Base-by-base conservation (phyloP, 148 eudicot genomes). In the Persicaria tinctoria region DNA sequence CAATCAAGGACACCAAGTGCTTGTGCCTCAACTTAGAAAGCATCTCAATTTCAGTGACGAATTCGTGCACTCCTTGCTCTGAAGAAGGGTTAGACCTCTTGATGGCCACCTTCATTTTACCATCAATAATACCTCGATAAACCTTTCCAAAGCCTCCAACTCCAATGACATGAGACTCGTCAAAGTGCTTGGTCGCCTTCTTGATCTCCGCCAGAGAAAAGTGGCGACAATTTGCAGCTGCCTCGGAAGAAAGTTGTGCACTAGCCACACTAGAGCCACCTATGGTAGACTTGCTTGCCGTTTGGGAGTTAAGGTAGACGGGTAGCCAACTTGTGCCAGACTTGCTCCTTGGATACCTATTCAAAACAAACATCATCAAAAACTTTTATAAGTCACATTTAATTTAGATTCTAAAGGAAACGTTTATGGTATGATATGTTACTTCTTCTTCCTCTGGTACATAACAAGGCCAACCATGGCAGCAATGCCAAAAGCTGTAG, bases 61-160 rank as follows among this genome's bases (percentile, higher is more conserved):
- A 86, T 74, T 86, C 89, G 59, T 86, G 46, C 38, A 86, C 87
- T 1, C 89, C 89, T 81, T 86, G 89, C 72, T 86, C 87, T 0
- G 89, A 84, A 64, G 79, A 75, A 0, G 89, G 89, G 76, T 86
- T 86, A 11, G 87, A 86, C 69, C 83, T 82, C 73, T 86, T 86
- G 6, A 86, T 80, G 5, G 89, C 89, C 13, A 86, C 89, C 53
- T 82, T 86, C 48, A 70, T 73, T 45, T 38, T 74, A 23, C 89
- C 89, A 71, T 86, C 89, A 73, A 86, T 84, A 6, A 84, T 75
- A 20, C 89, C 89, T 63, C 75, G 81, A 47, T 86, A 86, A 5
- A 86, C 89, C 73, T 86, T 86, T 0, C 89, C 89, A 16, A 86
- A 86, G 12, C 89, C 89, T 48, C 89, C 89, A 45, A 86, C 87